Percentiles rank a stretch among this genome's conserved stretches.
Conservation (phyloP, 2,329 filamentous ascomycete species). For the Didymella pomorum region DNA sequence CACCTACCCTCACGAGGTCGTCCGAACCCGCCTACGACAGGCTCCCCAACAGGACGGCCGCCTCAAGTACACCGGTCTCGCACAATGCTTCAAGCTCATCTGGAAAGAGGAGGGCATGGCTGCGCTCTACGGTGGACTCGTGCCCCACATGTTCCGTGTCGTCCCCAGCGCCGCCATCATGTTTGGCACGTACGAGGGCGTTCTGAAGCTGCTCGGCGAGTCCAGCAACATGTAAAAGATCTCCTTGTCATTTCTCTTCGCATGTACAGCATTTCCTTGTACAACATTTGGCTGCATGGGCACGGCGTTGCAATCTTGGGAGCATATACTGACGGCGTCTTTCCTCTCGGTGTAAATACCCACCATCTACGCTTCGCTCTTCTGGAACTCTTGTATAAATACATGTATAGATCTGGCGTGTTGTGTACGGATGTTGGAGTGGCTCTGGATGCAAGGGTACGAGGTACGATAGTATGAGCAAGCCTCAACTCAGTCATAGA, state of each 20-base stretch:
- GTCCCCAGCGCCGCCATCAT: slow-evolving; percentile 95
- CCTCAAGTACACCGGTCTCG: slow-evolving; percentile 85
- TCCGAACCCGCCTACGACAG: slow-evolving; percentile 83
- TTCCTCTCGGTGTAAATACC: slow-evolving; percentile 17
- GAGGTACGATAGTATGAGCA: slow-evolving; percentile 14
- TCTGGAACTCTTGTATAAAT: slow-evolving; percentile 16
- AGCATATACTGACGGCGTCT: slow-evolving; percentile 20
- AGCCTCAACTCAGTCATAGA: slow-evolving; percentile 13
- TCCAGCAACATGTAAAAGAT: slow-evolving; percentile 48
- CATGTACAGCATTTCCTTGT: slow-evolving; percentile 23
- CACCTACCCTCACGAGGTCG: slow-evolving; percentile 93
- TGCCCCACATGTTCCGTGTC: slow-evolving; percentile 87
- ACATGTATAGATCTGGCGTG: slow-evolving; percentile 7
- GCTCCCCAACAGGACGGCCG: slow-evolving; percentile 75
- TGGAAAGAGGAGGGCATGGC: slow-evolving; percentile 88
- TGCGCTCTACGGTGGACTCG: slow-evolving; percentile 87
- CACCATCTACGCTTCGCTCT: slow-evolving; percentile 11
- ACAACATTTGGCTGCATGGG: slow-evolving; percentile 21
- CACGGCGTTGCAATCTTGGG: slow-evolving; percentile 18
- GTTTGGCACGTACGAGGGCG: slow-evolving; percentile 82
- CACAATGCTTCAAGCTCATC: slow-evolving; percentile 87
- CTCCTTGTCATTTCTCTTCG: slow-evolving; percentile 1
- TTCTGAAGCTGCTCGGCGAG: slow-evolving; percentile 58
- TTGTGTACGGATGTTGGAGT: neutral
- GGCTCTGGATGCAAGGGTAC: slow-evolving; percentile 11